Percentiles rank a stretch among this genome's conserved stretches.
phyloP scores from a whole-genome alignment of 352 stramenopile species.

The Pythium rhizo-oryzae region DNA sequence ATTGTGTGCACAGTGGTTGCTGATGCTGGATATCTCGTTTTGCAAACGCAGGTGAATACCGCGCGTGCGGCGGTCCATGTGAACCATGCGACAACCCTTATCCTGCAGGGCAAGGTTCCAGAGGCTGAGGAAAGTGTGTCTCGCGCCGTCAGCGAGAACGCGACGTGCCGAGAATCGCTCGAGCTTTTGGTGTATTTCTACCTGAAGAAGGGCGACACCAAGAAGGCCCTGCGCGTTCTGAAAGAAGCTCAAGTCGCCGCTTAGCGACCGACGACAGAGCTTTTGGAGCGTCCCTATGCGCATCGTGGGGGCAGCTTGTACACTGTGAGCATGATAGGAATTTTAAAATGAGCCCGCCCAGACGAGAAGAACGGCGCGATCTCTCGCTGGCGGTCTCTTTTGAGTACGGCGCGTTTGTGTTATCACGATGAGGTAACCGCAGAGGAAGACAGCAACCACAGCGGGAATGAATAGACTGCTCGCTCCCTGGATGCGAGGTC shows the following conservation, averaged over 20 bases:
- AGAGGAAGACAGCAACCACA: conserved; percentile 24
- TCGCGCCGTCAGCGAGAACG: conserved; percentile 78
- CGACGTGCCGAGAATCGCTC: conserved; percentile 81
- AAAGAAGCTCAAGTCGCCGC: conserved; percentile 79
- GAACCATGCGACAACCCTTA: conserved; percentile 81
- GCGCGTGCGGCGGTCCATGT: conserved; percentile 81
- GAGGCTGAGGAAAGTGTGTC: conserved; percentile 87
- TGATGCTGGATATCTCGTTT: neutral
- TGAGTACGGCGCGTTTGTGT: conserved; percentile 9
- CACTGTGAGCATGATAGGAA: conserved; percentile 34
- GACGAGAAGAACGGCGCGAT: neutral
- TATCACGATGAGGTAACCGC: conserved; percentile 7
- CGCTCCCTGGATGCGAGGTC: conserved; percentile 22
- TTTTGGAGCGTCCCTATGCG: conserved; percentile 11
- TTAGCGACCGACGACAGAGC: conserved; percentile 8
- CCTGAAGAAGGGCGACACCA: conserved; percentile 88
- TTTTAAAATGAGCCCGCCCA: conserved; percentile 8
- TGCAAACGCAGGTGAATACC: conserved; percentile 34
- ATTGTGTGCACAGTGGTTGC: too few relatives aligned
- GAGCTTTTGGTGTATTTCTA: conserved; percentile 89
- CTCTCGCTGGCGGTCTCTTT: conserved; percentile 8
- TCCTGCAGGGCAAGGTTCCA: conserved; percentile 71
- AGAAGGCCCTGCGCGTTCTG: conserved; percentile 85
- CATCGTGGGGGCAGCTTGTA: conserved; percentile 17
- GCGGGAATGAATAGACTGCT: conserved; percentile 34